These are phyloP conservation scores for Cryphonectria radicalis DNA, from an alignment of 2,329 filamentous ascomycete genomes.

Conservation along the genomic window DNA sequence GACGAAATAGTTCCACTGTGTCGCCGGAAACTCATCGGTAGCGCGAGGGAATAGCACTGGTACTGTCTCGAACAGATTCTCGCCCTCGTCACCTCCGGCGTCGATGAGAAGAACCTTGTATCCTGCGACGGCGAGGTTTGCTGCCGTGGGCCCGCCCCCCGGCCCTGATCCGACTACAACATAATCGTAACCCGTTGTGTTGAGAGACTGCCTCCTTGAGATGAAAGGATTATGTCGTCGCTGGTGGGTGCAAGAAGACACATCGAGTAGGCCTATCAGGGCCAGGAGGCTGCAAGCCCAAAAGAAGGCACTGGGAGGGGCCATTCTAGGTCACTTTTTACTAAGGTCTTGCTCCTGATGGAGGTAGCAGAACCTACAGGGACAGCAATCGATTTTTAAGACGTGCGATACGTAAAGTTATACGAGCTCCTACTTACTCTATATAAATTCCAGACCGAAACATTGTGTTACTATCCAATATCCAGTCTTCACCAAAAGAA, in stretches of 20 bases:
- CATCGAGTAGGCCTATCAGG: background rate
- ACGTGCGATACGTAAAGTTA: background rate
- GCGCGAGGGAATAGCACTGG: conserved; percentile 52
- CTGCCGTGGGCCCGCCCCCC: conserved; percentile 24
- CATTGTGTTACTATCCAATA: background rate
- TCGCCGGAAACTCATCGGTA: conserved; percentile 55
- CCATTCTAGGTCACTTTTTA: background rate
- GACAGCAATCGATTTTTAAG: background rate
- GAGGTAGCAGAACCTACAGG: background rate
- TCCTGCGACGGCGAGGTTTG: conserved; percentile 24
- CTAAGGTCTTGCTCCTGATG: background rate
- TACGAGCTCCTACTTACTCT: background rate
- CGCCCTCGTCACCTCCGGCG: conserved; percentile 61
- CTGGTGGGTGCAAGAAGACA: background rate
- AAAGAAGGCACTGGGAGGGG: background rate
- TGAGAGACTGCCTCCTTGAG: conserved; percentile 7
- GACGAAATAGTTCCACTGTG: conserved; percentile 68
- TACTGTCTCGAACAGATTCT: conserved; percentile 34
- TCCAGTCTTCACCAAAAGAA: background rate
- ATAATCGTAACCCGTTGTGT: conserved; percentile 24
- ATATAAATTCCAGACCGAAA: too few species aligned
- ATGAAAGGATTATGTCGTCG: conserved; percentile 16
- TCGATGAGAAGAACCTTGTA: conserved; percentile 44
- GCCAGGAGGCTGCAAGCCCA: background rate
- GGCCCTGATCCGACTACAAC: conserved; percentile 27